Base-by-base conservation (phyloP, 1,284 basidiomycete genomes). In the Sanguinoderma infundibulare region DNA sequence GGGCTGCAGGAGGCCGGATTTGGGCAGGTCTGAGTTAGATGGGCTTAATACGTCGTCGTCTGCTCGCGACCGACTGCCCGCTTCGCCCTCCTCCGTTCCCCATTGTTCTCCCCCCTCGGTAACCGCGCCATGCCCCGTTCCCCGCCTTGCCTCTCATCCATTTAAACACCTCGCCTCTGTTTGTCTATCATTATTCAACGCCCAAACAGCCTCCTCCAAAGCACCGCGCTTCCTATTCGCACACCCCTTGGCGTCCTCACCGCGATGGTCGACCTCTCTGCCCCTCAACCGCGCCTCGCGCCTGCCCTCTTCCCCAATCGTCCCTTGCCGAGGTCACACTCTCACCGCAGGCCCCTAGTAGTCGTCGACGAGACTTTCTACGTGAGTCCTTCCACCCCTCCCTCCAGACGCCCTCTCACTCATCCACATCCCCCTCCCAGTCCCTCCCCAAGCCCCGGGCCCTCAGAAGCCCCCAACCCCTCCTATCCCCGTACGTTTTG, bases 401-500 rank as follows among this genome's bases (percentile, higher is more conserved):
- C 38, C 59, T 46, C 53, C 50, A 61, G 44, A 59, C 51, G 38
- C 42, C 28, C 7, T 24, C 63, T 71, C 66, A n/a, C n/a, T n/a
- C n/a, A n/a, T n/a, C n/a, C n/a, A n/a, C n/a, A 67, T 35, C 14
- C 12, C 47, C 62, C 59, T 10, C 17, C 58, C 56, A 70, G 67
- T 61, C 56, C 42, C 52, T 58, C 22, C 53, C 60, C 34, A 64
- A 53, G 14, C 32, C 61, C 28, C 63, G 53, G 68, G 62, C 60
- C 68, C 71, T 26, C 70, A 67, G n/a, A 63, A 68, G 61, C 69
- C 30, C 54, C 12, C 32, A 32, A 22, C 40, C 39, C n/a, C 8
- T 74, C 47, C 30, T 72, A 32, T 69, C 73, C 6, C 72, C 72
- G 24, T 69, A 72, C 54, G 66, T 70, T 63, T 59, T 74, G 30